Evolutionary conservation across 75 land plant species (phyloP), one percentile per base, ranked within the genome.

Genomic region (Cupressus sempervirens): DNA sequence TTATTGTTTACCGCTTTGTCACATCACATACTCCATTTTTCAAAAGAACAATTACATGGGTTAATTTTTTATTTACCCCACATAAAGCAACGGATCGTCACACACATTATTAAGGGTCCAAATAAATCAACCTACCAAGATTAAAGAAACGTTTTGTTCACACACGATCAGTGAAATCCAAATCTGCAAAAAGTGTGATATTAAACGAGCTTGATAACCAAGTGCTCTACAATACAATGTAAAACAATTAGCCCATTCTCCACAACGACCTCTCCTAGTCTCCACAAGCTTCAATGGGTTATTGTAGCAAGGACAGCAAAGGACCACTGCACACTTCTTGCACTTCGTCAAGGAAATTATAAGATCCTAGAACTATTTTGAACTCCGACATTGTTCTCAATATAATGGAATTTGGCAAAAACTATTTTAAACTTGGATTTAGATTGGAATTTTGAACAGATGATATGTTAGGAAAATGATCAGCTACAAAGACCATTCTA

Each of bases 201-300:
- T 46, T 90, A 96, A 84, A 56, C 99, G 98, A 74, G 98, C 85
- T 80, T 94, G 89, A 89, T 94, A 98, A 52, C 99, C 98, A 90
- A 96, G 89, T 41, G 95, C 94, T 86, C 96, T 91, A 90, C 99
- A 96, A 85, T 93, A 98, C n/a, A 96, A 88, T 38, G 98, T 98
- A 76, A 98, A 98, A 85, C 99, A 98, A 88, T 98, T 98, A 15
- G 99, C 98, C 98, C 98, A 98, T 80, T 98, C 99, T 72, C 99
- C 99, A 93, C 99, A 98, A 18, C 99, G 93, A 36, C 99, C 99
- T 79, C 83, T 89, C 85, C 93, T 90, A 75, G 99, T 98, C 89
- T 98, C 99, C 32, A 96, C 50, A 76, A 98, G 95, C 98, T 96
- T 98, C 45, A 90, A 0, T 84, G 99, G 96, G 88, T 96, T 95